Conservation (phyloP, 257 asterid genomes). For the Ligustrum vulgare region DNA sequence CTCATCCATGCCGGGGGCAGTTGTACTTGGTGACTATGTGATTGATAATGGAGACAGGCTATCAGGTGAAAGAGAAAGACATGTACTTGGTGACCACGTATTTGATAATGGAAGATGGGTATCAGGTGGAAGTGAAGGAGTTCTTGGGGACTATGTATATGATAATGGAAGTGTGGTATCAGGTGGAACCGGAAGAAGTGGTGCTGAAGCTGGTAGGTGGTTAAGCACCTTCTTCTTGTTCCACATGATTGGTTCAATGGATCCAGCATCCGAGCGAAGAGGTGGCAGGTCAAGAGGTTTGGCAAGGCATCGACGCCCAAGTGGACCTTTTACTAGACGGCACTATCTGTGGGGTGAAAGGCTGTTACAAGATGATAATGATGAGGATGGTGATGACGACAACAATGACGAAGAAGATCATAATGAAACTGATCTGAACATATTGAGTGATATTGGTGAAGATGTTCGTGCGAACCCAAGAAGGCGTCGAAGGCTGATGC, state of each 20-base stretch:
- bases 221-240: constrained; percentile 73
- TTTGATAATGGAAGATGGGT: constrained; percentile 41
- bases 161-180: constrained; percentile 41
- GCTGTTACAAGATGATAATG: constrained; percentile 46
- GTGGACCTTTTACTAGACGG: constrained; percentile 55
- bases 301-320: constrained; percentile 62
- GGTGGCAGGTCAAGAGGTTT: constrained; percentile 66
- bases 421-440: constrained; percentile 32
- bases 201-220: constrained; percentile 60
- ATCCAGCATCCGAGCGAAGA: constrained; percentile 49
- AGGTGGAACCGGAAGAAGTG: constrained; percentile 27
- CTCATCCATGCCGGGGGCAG: constrained; percentile 86
- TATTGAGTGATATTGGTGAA: constrained; percentile 40
- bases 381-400: constrained; percentile 31
- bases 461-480: constrained; percentile 38
- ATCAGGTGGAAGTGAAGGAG: constrained; percentile 35
- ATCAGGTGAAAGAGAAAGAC: constrained; percentile 33
- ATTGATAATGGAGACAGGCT: constrained; percentile 41
- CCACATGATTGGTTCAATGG: constrained; percentile 79
- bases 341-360: constrained; percentile 80
- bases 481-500: constrained; percentile 62
- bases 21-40: constrained; percentile 69
- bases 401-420: constrained; percentile 27
- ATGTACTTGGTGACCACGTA: constrained; percentile 46
- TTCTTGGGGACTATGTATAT: constrained; percentile 48